Evolutionary conservation across 1,284 basidiomycete species (phyloP), one percentile per base, ranked within the genome.

Genomic region (Boletus smithii): DNA sequence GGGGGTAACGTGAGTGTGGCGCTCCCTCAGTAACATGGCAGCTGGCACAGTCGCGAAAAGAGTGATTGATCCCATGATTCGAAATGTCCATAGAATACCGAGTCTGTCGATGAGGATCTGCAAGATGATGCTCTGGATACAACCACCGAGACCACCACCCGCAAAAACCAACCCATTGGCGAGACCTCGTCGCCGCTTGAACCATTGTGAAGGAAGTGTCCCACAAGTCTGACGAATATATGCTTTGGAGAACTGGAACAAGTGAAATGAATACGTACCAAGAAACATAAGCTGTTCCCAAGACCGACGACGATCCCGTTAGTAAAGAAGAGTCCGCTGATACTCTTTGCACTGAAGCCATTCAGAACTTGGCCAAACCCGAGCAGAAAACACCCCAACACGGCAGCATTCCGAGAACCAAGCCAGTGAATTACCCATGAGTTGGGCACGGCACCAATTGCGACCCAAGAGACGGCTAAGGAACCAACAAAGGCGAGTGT

Each of bases 91-190:
- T 3, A 58, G 22, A 23, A 67, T 51, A 6, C 60, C 65, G 17
- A 68, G 54, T 36, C 36, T 50, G 30, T 63, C 51, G n/a, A 69
- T 59, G 33, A 69, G 58, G 11, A 54, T 37, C 38, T 68, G 58
- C 31, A 63, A 57, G 29, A 52, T 37, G 20, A 71, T 54, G 24
- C 59, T 60, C 40, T 60, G 57, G 7, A 68, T 52, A 10, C 59
- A 65, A 17, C 65, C 67, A 43, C 68, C 65, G n/a, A 68, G 46
- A 14, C 67, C 68, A 22, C 62, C 66, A 6, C 62, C 62, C 0
- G 61, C 64, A 33, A 63, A 66, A 3, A 67, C 65, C 24, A 68
- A 45, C n/a, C 62, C 66, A 34, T 66, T 69, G 8, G 69, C 65
- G 3, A 67, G 53, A 18, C 68, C 68, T 3, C 62, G 59, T 24